Evolutionary conservation across 371 early-diverging fungal species (phyloP), one percentile per base, ranked within the genome.

Genomic region (Lichtheimia corymbifera): DNA sequence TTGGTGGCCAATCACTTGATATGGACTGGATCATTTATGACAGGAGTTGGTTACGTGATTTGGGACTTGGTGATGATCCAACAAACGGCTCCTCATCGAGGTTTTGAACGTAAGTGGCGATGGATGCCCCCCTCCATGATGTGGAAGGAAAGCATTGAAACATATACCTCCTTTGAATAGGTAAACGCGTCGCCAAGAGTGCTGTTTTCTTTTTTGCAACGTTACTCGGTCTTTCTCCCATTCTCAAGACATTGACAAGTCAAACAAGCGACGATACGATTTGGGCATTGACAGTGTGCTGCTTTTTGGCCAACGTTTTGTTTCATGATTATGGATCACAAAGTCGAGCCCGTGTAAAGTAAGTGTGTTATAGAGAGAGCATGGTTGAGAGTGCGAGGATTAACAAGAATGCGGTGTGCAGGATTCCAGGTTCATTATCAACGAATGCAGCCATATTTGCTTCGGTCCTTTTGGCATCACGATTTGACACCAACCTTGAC

Each of bases 401-500:
- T 15, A 18, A 35, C 7, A 5, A 13, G 20, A 55, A 55, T 40
- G 12, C 4, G 1, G 2, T 44, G 4, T 20, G 14, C 54, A 87
- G 94, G 58, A 96, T 94, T 64, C 95, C 97, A 1, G 97, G 93
- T 11, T 92, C 96, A 2, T 74, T 97, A 14, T 93, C 97, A 5
- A 91, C 95, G 20, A 98, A 98, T 72, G 94, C 97, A 0, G 97
- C 95, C 15, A 93, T 98, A 15, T 95, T 97, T 68, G 97, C 95
- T 0, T 93, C 95, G 7, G 96, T 97, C 0, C 76, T 98, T 13
- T 73, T 98, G n/a, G 95, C 97, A 0, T 97, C 97, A 2, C 83
- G 95, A 52, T 73, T 97, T 24, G 64, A 82, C 45, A 88, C 91
- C 44, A 92, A 93, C 64, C 59, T 86, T n/a, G 84, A 93, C 71